phyloP scores from a whole-genome alignment of 2,329 filamentous ascomycete genomes.

The Colletotrichum falcatum region DNA sequence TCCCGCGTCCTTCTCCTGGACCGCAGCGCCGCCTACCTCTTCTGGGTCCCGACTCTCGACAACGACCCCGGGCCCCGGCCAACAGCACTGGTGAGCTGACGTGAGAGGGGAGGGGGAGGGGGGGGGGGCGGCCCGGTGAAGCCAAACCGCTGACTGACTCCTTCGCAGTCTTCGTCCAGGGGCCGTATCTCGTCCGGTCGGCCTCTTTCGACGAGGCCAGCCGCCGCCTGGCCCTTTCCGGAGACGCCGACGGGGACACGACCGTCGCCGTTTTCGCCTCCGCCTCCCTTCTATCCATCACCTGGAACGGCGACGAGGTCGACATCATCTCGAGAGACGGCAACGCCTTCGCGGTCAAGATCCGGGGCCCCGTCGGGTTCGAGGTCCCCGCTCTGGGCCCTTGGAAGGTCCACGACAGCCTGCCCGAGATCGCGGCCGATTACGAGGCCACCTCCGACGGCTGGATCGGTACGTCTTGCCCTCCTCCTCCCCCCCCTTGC shows the following conservation, averaged over 20 bases:
- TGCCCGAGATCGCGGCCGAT: constrained; percentile 58
- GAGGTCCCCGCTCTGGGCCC: constrained; percentile 54
- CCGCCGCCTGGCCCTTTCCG: constrained; percentile 55
- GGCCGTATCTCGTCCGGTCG: constrained; percentile 64
- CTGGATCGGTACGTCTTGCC: constrained; percentile 54
- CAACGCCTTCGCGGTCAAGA: constrained; percentile 46
- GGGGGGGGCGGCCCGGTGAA: not conserved
- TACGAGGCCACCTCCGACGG: constrained; percentile 58
- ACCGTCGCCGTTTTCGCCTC: constrained; percentile 62
- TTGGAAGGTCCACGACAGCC: constrained; percentile 61
- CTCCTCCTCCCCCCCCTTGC: not conserved
- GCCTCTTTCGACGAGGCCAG: constrained; percentile 51
- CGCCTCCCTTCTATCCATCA: constrained; percentile 56
- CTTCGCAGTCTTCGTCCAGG: constrained; percentile 61
- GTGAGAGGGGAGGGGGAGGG: too few species aligned
- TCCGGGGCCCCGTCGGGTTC: constrained; percentile 47
- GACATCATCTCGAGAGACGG: constrained; percentile 45
- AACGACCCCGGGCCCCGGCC: constrained; percentile 59
- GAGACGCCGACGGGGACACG: constrained; percentile 57
- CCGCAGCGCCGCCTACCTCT: constrained; percentile 64
- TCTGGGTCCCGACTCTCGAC: constrained; percentile 66
- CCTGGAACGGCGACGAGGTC: constrained; percentile 63
- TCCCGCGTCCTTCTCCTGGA: constrained; percentile 65
- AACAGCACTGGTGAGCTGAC: constrained; percentile 57
- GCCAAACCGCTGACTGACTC: not conserved